Evolutionary conservation across 768 basidiomycete species (phyloP), one percentile per base, ranked within the genome.

Genomic region (Coprinopsis sp.): DNA sequence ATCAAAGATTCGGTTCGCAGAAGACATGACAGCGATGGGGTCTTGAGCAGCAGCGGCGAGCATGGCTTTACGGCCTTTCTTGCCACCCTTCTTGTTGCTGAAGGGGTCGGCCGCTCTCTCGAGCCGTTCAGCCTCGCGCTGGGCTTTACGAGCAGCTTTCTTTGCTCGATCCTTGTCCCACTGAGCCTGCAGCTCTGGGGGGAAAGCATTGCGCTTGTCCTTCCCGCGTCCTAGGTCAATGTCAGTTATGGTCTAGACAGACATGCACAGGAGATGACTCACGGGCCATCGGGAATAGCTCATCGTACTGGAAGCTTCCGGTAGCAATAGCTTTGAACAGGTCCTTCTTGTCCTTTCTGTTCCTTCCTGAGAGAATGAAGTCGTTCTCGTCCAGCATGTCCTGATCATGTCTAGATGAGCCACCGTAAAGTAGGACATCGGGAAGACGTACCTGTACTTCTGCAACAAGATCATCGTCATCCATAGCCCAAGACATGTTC

Each of bases 151-250:
- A 47, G 82, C 81, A 0, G 90, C 90, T 60, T 96, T 98, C 68
- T 82, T 86, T 42, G 71, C 66, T 2, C 91, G 88, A 58, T 97
- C 94, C 37, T 76, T 76, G 36, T 80, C 77, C 91, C 91, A 96
- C 49, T 81, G 82, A 0, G 66, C 76, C 43, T 70, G 73, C 6
- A 96, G 71, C 5, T 81, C 74, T 1, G 67, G 55, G 0, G 87
- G 78, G 10, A 87, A 54, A 37, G 69, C 65, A 50, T 70, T 75
- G 47, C 70, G 60, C 53, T 73, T 76, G 56, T 82, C 79, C 55
- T 78, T 81, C 24, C 66, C 65, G 49, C 71, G 75, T 58, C 57
- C 68, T 70, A 24, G 49, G 28, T 38, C 10, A 38, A 41, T 31
- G 18, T 24, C 24, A 16, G n/a, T 12, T 22, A 48, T 19, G 22